Percentiles rank a stretch among this genome's conserved stretches.
Evolutionary conservation across 352 stramenopile genomes (phyloP).

Genomic region (Phytophthora citrophthora): DNA sequence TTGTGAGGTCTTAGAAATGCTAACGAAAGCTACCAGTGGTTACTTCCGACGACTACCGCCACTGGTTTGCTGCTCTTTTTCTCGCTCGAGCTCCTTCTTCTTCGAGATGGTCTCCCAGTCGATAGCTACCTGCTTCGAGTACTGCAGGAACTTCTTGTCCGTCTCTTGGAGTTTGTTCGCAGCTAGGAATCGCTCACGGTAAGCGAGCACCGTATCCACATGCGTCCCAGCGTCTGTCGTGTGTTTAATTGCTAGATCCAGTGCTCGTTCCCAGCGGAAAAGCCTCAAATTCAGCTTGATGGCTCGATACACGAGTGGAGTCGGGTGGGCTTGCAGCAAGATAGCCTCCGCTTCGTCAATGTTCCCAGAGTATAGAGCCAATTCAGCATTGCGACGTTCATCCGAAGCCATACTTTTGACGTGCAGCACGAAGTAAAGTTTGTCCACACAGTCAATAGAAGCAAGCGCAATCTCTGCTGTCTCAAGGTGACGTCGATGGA

Average conservation of each 20-base stretch:
- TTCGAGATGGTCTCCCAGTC: conserved; percentile 91
- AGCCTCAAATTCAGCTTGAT: conserved; percentile 95
- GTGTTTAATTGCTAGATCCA: conserved; percentile 92
- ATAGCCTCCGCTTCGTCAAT: conserved; percentile 94
- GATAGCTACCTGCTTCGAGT: conserved; percentile 84
- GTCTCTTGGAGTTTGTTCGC: conserved; percentile 89
- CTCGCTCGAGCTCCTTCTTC: conserved; percentile 90
- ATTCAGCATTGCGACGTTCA: conserved; percentile 88
- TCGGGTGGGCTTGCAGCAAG: conserved; percentile 89
- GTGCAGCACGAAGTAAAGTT: conserved; percentile 93
- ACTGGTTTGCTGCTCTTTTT: conserved; percentile 68
- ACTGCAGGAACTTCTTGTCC: conserved; percentile 90
- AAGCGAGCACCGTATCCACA: conserved; percentile 91
- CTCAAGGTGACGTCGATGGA: conserved; percentile 89
- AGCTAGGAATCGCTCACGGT: conserved; percentile 88
- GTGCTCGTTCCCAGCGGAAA: conserved; percentile 89
- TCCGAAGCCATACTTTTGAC: conserved; percentile 87
- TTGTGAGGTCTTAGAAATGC: conserved; percentile 23
- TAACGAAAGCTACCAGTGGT: conserved; percentile 1
- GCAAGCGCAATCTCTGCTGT: conserved; percentile 93
- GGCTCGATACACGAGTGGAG: conserved; percentile 90
- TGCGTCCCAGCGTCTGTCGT: conserved; percentile 84
- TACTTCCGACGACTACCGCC: conserved; percentile 64
- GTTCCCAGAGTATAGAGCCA: conserved; percentile 84
- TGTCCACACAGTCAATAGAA: conserved; percentile 92